Evolutionary conservation across 2,329 filamentous ascomycete genomes (phyloP).

Genomic region (Thielaviopsis euricoi): DNA sequence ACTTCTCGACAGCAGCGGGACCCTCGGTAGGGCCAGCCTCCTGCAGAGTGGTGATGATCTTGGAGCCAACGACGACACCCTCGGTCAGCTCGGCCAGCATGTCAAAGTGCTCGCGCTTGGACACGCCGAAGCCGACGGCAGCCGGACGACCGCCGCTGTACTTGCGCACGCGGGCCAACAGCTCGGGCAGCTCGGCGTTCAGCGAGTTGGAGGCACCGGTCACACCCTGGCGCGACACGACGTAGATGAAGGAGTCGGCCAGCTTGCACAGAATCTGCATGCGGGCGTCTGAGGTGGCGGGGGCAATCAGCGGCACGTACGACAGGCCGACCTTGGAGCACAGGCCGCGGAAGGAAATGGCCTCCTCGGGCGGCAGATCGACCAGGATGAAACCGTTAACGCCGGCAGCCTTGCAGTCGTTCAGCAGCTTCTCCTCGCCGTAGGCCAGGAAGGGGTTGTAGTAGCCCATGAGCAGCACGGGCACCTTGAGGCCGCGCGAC

Average conservation of each 20-base stretch:
- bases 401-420: conserved; percentile 67
- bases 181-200: conserved; percentile 63
- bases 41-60: conserved; percentile 72
- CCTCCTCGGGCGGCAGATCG: conserved; percentile 89
- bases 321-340: conserved; percentile 71
- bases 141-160: conserved; percentile 84
- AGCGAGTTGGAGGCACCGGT: conserved; percentile 77
- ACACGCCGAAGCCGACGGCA: conserved; percentile 90
- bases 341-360: conserved; percentile 73
- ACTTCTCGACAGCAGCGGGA: conserved; percentile 49
- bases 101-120: conserved; percentile 83
- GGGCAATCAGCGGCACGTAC: conserved; percentile 93
- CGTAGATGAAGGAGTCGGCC: conserved; percentile 97
- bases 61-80: conserved; percentile 90
- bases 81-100: conserved; percentile 73
- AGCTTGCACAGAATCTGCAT: conserved; percentile 95
- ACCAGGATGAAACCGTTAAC: conserved; percentile 96
- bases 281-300: conserved; percentile 75
- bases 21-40: conserved; percentile 50
- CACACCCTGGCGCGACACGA: conserved; percentile 92
- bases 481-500: conserved; percentile 57
- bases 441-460: conserved; percentile 94
- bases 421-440: conserved; percentile 76
- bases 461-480: conserved; percentile 94
- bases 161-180: conserved; percentile 73